These are phyloP conservation scores for Solanum peruvianum DNA, from an alignment of 257 asterid genomes.

Conservation along the genomic window DNA sequence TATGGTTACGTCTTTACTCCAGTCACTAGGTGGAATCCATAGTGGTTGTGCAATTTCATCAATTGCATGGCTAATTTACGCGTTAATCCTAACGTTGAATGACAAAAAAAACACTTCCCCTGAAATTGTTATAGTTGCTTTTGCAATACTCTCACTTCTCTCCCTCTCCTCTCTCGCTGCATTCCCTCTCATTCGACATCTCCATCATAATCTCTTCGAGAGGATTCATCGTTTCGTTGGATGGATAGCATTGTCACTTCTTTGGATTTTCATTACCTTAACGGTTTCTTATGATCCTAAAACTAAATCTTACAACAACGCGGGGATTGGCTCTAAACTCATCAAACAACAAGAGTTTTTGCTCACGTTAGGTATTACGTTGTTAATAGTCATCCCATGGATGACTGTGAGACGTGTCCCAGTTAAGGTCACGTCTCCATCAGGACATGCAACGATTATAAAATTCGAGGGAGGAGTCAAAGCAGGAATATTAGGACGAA, in stretches of 20 bases:
- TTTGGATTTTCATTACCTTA: constrained; percentile 46
- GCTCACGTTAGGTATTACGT: constrained; percentile 31
- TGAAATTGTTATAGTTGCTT: constrained; percentile 34
- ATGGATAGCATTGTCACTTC: constrained; percentile 41
- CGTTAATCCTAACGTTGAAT: constrained; percentile 35
- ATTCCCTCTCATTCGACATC: constrained; percentile 71
- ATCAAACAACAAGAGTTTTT: constrained; percentile 40
- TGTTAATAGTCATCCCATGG: constrained; percentile 53
- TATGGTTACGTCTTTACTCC: constrained; percentile 33
- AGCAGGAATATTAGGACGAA: constrained; percentile 53
- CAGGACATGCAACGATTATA: constrained; percentile 60
- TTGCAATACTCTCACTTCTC: constrained; percentile 39
- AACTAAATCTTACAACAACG: constrained; percentile 31
- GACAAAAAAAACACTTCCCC: constrained; percentile 32
- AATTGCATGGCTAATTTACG: constrained; percentile 54
- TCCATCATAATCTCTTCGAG: constrained; percentile 69
- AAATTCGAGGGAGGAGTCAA: constrained; percentile 57
- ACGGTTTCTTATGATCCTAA: constrained; percentile 37
- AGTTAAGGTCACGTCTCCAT: constrained; percentile 42
- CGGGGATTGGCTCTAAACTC: constrained; percentile 11
- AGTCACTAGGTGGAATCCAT: constrained; percentile 64
- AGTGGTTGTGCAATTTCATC: constrained; percentile 77
- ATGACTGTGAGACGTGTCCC: constrained; percentile 41
- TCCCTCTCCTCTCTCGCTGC: constrained; percentile 46
- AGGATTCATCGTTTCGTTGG: constrained; percentile 63